Evolutionary conservation across 768 basidiomycete genomes (phyloP).

Genomic region (Phaeolepiota aurea): DNA sequence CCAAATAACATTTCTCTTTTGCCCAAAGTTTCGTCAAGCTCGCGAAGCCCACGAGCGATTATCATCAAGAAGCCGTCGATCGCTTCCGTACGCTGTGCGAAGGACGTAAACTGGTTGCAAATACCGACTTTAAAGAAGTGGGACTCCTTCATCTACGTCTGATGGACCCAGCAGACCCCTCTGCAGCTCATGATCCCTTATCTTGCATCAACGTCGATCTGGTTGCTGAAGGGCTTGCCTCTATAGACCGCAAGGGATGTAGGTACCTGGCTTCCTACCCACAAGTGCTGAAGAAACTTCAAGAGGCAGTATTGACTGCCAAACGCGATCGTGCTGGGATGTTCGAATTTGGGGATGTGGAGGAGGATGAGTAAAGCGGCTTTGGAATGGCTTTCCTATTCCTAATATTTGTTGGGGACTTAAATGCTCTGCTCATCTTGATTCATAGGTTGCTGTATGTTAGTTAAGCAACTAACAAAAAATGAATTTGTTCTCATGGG

Average conservation of each 20-base stretch:
- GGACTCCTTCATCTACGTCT: constrained; percentile 77
- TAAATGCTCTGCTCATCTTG: background rate
- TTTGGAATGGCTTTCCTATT: no score
- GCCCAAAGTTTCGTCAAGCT: constrained; percentile 75
- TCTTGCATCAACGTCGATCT: constrained; percentile 87
- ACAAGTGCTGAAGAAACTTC: constrained; percentile 55
- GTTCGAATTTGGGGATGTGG: constrained; percentile 89
- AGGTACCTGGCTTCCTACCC: constrained; percentile 68
- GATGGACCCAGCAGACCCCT: constrained; percentile 79
- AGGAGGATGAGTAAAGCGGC: constrained; percentile 65
- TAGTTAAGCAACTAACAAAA: background rate
- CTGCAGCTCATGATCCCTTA: constrained; percentile 55
- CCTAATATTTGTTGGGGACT: no score
- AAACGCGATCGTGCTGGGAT: constrained; percentile 73
- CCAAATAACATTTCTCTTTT: background rate
- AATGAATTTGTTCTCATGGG: background rate
- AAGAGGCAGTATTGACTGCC: constrained; percentile 50
- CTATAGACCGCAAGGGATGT: constrained; percentile 71
- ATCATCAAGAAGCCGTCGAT: constrained; percentile 75
- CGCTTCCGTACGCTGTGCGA: constrained; percentile 82
- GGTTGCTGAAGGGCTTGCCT: constrained; percentile 79
- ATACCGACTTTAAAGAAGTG: constrained; percentile 83
- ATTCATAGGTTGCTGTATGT: background rate
- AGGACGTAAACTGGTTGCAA: constrained; percentile 95
- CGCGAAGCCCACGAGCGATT: constrained; percentile 75